phyloP scores from a whole-genome alignment of 768 basidiomycete genomes.

The Candolleomyces efflorescens region DNA sequence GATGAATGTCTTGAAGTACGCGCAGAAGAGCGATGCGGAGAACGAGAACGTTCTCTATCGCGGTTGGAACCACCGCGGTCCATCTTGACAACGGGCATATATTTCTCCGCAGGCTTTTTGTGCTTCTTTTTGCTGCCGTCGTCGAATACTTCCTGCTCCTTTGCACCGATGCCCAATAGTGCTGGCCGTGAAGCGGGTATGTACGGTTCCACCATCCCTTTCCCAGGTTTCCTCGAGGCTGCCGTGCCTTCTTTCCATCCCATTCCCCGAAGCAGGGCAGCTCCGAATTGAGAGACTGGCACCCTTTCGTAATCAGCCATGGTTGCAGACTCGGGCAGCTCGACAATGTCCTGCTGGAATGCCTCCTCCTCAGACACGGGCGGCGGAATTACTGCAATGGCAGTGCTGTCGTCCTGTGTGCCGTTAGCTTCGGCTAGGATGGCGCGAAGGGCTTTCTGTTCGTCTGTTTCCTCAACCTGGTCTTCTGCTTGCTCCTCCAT shows the following conservation, averaged over 20 bases:
- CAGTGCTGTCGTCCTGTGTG: conserved; percentile 32
- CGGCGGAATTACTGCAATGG: conserved; percentile 62
- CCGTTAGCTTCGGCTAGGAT: conserved; percentile 57
- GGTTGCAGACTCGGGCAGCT: conserved; percentile 72
- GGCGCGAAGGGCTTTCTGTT: conserved; percentile 76
- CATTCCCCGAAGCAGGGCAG: conserved; percentile 93
- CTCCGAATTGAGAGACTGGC: conserved; percentile 90
- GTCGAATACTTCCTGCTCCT: conserved; percentile 71
- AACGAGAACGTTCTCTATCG: conserved; percentile 32
- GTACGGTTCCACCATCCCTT: conserved; percentile 71
- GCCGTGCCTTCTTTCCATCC: conserved; percentile 87
- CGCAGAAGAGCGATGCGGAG: conserved; percentile 33
- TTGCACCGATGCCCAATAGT: conserved; percentile 90
- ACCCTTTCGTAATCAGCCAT: conserved; percentile 86
- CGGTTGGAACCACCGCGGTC: conserved; percentile 40
- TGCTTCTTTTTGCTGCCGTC: conserved; percentile 52
- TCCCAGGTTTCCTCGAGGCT: conserved; percentile 58
- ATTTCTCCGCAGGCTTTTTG: conserved; percentile 65
- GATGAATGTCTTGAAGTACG: conserved; percentile 49
- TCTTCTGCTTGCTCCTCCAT: conserved; percentile 14
- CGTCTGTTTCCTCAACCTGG: conserved; percentile 59
- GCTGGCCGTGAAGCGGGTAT: conserved; percentile 81
- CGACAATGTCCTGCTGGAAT: conserved; percentile 75
- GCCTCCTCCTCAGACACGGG: conserved; percentile 78
- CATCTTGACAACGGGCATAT: conserved; percentile 77